Evolutionary conservation across 2,329 filamentous ascomycete genomes (phyloP), one percentile per base, ranked within the genome.

Genomic region (Metarhizium humberi): DNA sequence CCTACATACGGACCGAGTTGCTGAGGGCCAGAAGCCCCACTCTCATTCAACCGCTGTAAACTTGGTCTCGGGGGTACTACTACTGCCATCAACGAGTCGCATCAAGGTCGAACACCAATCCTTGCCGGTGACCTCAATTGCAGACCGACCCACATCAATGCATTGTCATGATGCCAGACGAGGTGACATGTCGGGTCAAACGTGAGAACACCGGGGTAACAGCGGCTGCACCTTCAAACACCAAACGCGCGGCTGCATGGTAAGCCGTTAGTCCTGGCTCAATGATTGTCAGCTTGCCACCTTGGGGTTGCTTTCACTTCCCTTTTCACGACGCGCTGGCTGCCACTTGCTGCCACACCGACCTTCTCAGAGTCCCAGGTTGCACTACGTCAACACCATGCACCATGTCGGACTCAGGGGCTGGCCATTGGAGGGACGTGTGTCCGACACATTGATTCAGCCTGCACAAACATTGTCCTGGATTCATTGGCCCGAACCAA

Each of bases 401-500:
- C 43, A 53, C 54, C 46, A 25, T 53, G 29, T 32, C 18, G 11
- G 34, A 11, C 16, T 25, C 53, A 51, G 32, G 49, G 49, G 49
- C n/a, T 36, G 32, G 32, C n/a, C 18, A 32, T 52, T 36, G 51
- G 51, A 52, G 36, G 51, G 51, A 29, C 50, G 18, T 18, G 16
- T 38, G 13, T 38, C n/a, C n/a, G 7, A 50, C 43, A 25, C 32
- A 20, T 52, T 49, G 54, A 43, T 48, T 50, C 36, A 45, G 45
- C 34, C 38, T 48, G 32, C 30, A 11, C n/a, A 51, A 56, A 25
- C 40, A 36, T 20, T 13, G n/a, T 42, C 34, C 2, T 29, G 18
- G 47, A 43, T 59, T 62, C 58, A 65, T 63, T 67, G 63, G 64
- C 53, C 49, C 59, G 48, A 58, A 56, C 56, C 59, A 69, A 66